Percentiles rank a stretch among this genome's conserved stretches.
Conservation (phyloP, 148 eudicot genomes). For the Oxyria digyna region DNA sequence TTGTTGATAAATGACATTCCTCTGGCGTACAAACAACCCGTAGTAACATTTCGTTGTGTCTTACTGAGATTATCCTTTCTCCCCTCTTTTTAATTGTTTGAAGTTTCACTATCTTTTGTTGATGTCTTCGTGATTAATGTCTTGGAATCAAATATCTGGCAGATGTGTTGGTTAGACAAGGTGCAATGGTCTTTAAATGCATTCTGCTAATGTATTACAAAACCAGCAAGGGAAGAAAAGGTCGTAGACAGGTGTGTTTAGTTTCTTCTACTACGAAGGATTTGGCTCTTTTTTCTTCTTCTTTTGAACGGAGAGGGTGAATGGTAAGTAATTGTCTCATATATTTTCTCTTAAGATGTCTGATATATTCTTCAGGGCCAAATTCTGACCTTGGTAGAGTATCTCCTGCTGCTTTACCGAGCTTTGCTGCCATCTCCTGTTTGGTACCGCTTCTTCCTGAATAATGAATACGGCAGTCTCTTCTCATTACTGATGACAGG, state of each 20-base stretch:
- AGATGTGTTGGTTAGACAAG: constrained; percentile 89
- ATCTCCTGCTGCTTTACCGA: constrained; percentile 74
- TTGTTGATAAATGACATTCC: neutral
- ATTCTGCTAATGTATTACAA: constrained; percentile 72
- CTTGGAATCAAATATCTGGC: constrained; percentile 15
- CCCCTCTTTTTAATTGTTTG: too few relatives aligned
- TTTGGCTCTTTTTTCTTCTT: neutral
- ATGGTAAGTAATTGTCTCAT: neutral
- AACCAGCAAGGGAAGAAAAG: constrained; percentile 77
- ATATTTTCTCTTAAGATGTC: neutral
- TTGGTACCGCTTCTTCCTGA: constrained; percentile 90
- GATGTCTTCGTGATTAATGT: too few relatives aligned
- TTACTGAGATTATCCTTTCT: neutral
- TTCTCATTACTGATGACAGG: constrained; percentile 91
- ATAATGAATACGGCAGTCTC: constrained; percentile 89
- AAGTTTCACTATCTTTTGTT: too few relatives aligned
- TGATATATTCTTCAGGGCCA: constrained; percentile 47
- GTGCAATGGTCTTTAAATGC: constrained; percentile 80
- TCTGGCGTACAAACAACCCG: neutral
- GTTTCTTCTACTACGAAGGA: neutral
- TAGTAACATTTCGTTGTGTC: neutral
- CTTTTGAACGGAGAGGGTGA: neutral
- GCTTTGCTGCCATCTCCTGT: constrained; percentile 90
- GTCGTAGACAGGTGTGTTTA: constrained; percentile 71
- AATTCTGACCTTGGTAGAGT: constrained; percentile 83